A percentile compares a stretch with the other conserved stretches of the same genome.
These are phyloP conservation scores for Corrigiola litoralis DNA, from an alignment of 179 eudicot genomes.

Conservation along the genomic window DNA sequence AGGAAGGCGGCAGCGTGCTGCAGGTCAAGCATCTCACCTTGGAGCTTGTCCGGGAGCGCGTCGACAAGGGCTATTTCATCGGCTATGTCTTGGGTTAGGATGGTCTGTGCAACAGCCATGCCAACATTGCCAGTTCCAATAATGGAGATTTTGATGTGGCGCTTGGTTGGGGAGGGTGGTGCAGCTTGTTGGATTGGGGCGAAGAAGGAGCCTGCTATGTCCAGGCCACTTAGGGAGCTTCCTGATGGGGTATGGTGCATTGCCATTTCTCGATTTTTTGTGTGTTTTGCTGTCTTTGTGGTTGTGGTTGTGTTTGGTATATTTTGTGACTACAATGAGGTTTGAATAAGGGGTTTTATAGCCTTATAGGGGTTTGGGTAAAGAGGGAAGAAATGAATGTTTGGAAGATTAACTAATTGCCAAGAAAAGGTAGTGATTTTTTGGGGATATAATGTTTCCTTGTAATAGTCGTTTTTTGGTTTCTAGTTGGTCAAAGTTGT, in stretches of 20 bases:
- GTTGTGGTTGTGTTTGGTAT: no score
- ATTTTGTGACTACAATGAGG: no score
- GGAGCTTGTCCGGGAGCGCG: slow-evolving; percentile 67
- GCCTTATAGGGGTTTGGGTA: no score
- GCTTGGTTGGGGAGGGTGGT: slow-evolving; percentile 49
- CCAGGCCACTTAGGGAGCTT: slow-evolving; percentile 52
- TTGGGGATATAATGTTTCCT: no score
- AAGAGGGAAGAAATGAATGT: no score
- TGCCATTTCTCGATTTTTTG: no score
- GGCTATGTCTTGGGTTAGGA: slow-evolving; percentile 76
- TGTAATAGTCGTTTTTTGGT: no score
- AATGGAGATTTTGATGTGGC: slow-evolving; percentile 74
- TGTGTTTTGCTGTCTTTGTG: no score
- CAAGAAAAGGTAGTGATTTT: no score
- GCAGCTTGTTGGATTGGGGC: slow-evolving; percentile 49
- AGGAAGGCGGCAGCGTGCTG: slow-evolving; percentile 98
- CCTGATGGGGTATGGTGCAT: slow-evolving; percentile 38
- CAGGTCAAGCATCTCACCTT: slow-evolving; percentile 90
- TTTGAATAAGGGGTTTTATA: no score
- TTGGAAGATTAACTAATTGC: no score
- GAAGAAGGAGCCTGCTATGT: slow-evolving; percentile 62
- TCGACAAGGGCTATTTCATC: slow-evolving; percentile 91
- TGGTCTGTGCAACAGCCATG: slow-evolving; percentile 95
- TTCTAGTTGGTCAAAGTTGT: no score
- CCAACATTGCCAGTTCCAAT: slow-evolving; percentile 90